Conservation (phyloP, 176 grass and related monocot genomes). For the Musa troglodytarum region DNA sequence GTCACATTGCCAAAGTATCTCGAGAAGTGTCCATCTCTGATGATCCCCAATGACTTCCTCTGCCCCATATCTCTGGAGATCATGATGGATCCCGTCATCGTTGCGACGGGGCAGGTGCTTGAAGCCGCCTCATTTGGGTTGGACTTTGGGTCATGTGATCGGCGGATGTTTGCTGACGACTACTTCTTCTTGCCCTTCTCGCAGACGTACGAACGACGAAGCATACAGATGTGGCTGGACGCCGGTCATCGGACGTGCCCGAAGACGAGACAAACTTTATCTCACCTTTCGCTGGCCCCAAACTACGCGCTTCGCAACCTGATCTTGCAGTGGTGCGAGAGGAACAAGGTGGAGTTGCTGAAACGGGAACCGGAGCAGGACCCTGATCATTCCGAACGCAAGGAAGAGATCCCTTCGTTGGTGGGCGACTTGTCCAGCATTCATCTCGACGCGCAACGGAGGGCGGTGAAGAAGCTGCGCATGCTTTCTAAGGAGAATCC, state of each 20-base stretch:
- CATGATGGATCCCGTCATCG: slow-evolving; percentile 61
- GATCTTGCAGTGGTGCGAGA: slow-evolving; percentile 65
- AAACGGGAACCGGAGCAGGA: slow-evolving; percentile 19
- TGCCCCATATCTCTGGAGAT: slow-evolving; percentile 72
- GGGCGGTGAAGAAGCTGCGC: slow-evolving; percentile 54
- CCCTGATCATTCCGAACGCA: slow-evolving; percentile 1
- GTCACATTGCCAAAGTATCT: slow-evolving; percentile 61
- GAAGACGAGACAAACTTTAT: slow-evolving; percentile 51
- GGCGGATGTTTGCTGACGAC: neutral
- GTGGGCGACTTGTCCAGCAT: slow-evolving; percentile 36
- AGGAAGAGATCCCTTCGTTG: slow-evolving; percentile 39
- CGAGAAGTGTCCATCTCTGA: slow-evolving; percentile 56
- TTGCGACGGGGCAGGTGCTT: slow-evolving; percentile 38
- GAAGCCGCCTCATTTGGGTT: neutral
- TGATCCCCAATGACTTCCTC: slow-evolving; percentile 61
- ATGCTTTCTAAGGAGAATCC: slow-evolving; percentile 62
- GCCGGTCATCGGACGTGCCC: slow-evolving; percentile 55
- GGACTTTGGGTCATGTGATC: neutral
- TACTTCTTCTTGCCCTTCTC: neutral
- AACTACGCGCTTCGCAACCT: slow-evolving; percentile 59
- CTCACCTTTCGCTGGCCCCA: slow-evolving; percentile 43
- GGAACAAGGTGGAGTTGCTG: slow-evolving; percentile 45
- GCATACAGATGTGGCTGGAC: slow-evolving; percentile 58
- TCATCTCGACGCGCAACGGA: slow-evolving; percentile 56
- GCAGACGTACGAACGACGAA: slow-evolving; percentile 56